phyloP scores from a whole-genome alignment of 306 rosid genomes.

The cucumber (Cucumis sativus) region Cucumber_9930_V3 NC_026656.2:19420001-19420500 shows the following conservation, averaged over 20 bases:
- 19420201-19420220: neutral
- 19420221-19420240: neutral
- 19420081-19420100: slow-evolving; percentile 4
- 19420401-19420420: neutral
- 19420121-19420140: neutral
- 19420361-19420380: neutral
- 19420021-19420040: neutral
- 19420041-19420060: neutral
- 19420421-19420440: neutral
- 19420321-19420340: no score
- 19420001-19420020: neutral
- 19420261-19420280: neutral
- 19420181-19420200: neutral
- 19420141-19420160: neutral
- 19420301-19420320: no score
- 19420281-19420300: no score
- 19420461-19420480: no score
- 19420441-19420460: no score
- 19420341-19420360: no score
- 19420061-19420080: neutral
- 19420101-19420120: slow-evolving; percentile 6
- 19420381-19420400: neutral
- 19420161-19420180: neutral
- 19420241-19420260: neutral
- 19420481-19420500: no score